Base-by-base conservation (phyloP, 176 grass and related monocot species). In the Carex myosuroides region DNA sequence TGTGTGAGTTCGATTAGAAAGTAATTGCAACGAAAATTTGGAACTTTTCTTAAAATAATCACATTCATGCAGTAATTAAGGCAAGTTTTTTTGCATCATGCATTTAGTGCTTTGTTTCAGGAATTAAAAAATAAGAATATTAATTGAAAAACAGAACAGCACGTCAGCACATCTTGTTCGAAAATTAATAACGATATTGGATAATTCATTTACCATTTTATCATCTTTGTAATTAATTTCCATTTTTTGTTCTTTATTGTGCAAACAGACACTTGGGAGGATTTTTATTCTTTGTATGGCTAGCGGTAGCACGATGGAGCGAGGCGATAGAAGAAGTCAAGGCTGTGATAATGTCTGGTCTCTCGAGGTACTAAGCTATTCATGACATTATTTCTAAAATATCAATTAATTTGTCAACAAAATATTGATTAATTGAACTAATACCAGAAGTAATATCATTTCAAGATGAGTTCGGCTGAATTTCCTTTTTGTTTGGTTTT, bases 181-280 rank as follows among this genome's bases (percentile, higher is more conserved):
- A 14, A 66, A 66, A 33, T 1, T 33, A 66, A 66, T 33, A 35
- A 56, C n/a, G 3, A 75, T 3, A 75, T 46, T 55, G 20, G 54
- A 81, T 63, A 50, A 81, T 62, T 44, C 53, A 64, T 81, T 62
- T 60, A 33, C 55, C 48, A 75, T 55, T 79, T 59, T 29, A 16
- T 33, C 5, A 55, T 17, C 2, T 3, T 8, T 13, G 14, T 18
- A 6, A 59, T 79, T 80, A 58, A 21, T 80, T 60, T 35, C n/a
- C 48, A 22, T 59, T 42, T 60, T 39, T 44, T 39, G 8, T 61
- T 22, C 0, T n/a, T 4, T 26, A 18, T 26, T 3, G 54, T 48
- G 0, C 4, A 59, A 53, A 84, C 91, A 99, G 96, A 84, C 96
- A 99, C 87, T 87, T 99, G 66, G 93, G 91, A 50, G 96, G 96